These are phyloP conservation scores for Hypoxylon intermedium DNA, from an alignment of 495 filamentous ascomycete genomes.

Conservation along the genomic window DNA sequence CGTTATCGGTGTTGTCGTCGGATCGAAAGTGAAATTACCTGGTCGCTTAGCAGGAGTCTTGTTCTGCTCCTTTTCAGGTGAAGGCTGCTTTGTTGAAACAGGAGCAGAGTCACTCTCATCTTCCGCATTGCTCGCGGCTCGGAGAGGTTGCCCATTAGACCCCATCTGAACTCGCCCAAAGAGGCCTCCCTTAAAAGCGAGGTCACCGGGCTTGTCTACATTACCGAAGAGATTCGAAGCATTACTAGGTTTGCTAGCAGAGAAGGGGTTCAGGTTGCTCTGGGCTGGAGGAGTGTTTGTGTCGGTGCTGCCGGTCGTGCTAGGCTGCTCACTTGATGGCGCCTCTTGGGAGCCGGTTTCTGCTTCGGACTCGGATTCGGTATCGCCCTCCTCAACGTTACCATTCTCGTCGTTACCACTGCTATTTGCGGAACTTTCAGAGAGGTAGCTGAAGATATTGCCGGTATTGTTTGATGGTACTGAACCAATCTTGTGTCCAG, in stretches of 20 bases:
- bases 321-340: conserved; percentile 43
- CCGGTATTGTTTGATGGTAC: conserved; percentile 25
- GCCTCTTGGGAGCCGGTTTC: conserved; percentile 51
- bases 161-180: conserved; percentile 51
- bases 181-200: conserved; percentile 51
- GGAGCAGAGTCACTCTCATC: conserved; percentile 7
- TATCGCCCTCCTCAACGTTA: conserved; percentile 57
- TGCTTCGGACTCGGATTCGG: conserved; percentile 53
- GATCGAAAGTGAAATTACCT: conserved; percentile 45
- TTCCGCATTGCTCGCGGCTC: conserved; percentile 51
- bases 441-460: conserved; percentile 71
- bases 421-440: conserved; percentile 56
- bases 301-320: conserved; percentile 41
- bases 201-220: conserved; percentile 54
- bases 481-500: conserved; percentile 19
- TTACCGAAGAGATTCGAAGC: conserved; percentile 64
- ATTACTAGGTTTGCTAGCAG: conserved; percentile 28
- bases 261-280: conserved; percentile 32
- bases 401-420: conserved; percentile 53
- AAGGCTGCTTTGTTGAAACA: conserved; percentile 6
- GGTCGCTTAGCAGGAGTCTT: conserved; percentile 38
- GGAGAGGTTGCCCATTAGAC: conserved; percentile 43
- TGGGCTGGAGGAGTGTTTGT: conserved; percentile 46
- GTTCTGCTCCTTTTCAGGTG: conserved; percentile 12
- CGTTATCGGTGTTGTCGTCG: conserved; percentile 41